phyloP scores from a whole-genome alignment of 1,284 basidiomycete genomes.

The Cryptococcus sp. region DNA sequence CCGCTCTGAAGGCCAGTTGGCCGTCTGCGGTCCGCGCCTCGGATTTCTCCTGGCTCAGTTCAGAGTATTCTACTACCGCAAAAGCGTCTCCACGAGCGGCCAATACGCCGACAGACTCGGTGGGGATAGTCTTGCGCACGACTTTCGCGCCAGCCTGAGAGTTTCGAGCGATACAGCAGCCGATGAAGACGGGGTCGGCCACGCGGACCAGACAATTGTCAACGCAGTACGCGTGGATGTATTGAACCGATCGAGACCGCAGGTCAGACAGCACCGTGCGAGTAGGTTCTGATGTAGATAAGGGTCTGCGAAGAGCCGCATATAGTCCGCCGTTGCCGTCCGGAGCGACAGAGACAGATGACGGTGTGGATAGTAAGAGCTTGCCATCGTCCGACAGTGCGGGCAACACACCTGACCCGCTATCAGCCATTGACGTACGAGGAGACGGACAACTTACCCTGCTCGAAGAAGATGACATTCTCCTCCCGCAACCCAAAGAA shows the following conservation, averaged over 20 bases:
- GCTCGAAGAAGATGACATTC: conserved; percentile 94
- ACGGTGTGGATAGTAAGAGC: conserved; percentile 79
- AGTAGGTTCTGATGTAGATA: conserved; percentile 60
- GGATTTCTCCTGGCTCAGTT: conserved; percentile 85
- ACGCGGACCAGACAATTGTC: conserved; percentile 99
- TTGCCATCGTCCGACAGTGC: conserved; percentile 94
- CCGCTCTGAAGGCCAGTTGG: conserved; percentile 86
- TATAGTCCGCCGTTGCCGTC: conserved; percentile 98
- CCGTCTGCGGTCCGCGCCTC: conserved; percentile 71
- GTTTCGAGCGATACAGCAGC: conserved; percentile 81
- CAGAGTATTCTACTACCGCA: conserved; percentile 96
- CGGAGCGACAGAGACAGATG: conserved; percentile 84
- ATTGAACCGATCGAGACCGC: conserved; percentile 71
- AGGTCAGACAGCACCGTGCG: conserved; percentile 84
- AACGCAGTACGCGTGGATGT: conserved; percentile 94
- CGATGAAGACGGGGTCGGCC: conserved; percentile 95
- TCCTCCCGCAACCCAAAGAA: conserved; percentile 81
- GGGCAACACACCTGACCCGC: conserved; percentile 77
- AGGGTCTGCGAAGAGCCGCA: conserved; percentile 79
- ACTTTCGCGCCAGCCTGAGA: conserved; percentile 94
- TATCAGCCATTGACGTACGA: conserved; percentile 1
- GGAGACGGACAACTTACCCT: conserved; percentile 64
- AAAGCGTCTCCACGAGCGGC: conserved; percentile 78
- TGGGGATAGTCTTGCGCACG: conserved; percentile 82
- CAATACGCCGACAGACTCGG: conserved; percentile 94